Base-by-base conservation (phyloP, 2,329 filamentous ascomycete species). In the Sphaerulina vaccinii region DNA sequence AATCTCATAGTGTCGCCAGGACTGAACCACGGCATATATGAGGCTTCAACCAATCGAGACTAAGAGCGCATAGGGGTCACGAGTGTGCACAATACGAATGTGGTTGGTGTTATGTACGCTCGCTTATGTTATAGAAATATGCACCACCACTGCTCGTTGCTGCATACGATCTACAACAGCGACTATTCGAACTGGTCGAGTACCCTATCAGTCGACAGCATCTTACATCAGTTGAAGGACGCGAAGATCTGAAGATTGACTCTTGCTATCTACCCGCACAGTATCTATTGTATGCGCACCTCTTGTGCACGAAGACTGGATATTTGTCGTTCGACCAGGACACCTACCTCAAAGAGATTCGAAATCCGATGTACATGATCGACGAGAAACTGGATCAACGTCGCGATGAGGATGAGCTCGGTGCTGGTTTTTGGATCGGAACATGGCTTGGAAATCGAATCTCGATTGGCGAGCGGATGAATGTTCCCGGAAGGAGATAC, bases 161-260 rank as follows among this genome's bases (percentile, higher is more conserved):
- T n/a, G 39, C 39, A 9, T 42, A 42, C 23, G 39, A 42, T 27
- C 13, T 42, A 2, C 39, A 42, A 10, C 39, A 42, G 15, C 11
- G 39, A 9, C 39, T 42, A 8, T 42, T 42, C 39, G 39, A 13
- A 7, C 8, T 42, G 39, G 39, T 42, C 2, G 39, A 42, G 2
- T 42, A 42, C 18, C 39, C 39, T 2, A 42, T 42, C 3, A 42
- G 39, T 18, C 39, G 39, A 24, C 39, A 42, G 8, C 39, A 42
- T 10, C 21, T 42, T 2, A 24, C 39, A 7, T 18, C 39, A 24
- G 13, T 24, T 24, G 39, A 42, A 42, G 39, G 39, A 10, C 19
- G 23, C 11, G n/a, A 42, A 6, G 39, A 42, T 7, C 22, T 42
- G 10, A 42, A 42, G 8, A 19, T 42, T 15, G 23, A 24, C 23